phyloP scores from a whole-genome alignment of 1,284 basidiomycete species.

The Rugosomyces carneus region DNA sequence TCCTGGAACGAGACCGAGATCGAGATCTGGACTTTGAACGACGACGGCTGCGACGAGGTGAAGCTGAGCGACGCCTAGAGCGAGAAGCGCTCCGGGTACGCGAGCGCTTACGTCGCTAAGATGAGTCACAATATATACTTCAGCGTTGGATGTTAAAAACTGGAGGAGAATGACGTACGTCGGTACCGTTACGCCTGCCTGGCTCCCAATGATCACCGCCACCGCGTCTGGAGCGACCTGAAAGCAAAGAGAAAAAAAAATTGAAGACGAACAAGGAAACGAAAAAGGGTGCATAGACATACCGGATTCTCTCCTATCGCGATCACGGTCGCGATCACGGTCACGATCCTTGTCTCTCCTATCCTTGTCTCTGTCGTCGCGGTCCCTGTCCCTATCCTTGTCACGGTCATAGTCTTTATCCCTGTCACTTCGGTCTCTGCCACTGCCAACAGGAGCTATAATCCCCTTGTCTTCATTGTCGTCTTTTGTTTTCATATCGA shows the following conservation, averaged over 20 bases:
- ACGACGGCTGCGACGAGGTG: conserved; percentile 55
- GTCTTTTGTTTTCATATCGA: conserved; percentile 73
- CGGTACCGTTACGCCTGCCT: conserved; percentile 53
- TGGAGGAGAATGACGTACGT: conserved; percentile 36
- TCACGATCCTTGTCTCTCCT: conserved; percentile 19
- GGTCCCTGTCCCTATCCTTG: conserved; percentile 32
- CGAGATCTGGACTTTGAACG: conserved; percentile 47
- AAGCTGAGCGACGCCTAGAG: conserved; percentile 60
- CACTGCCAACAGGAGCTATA: conserved; percentile 28
- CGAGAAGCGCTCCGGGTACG: conserved; percentile 55
- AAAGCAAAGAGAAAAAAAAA: conserved; percentile 2
- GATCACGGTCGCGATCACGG: conserved; percentile 27
- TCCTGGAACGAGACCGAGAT: conserved; percentile 49
- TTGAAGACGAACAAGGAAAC: no score
- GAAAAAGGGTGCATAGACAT: conserved; percentile 15
- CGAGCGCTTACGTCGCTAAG: conserved; percentile 41
- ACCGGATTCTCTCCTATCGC: conserved; percentile 55
- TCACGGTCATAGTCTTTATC: conserved; percentile 39
- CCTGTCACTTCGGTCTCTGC: conserved; percentile 42
- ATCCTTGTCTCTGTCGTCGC: conserved; percentile 29
- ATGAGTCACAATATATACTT: no score
- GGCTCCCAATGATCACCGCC: conserved; percentile 86
- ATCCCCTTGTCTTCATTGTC: conserved; percentile 54
- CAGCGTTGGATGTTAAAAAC: conserved; percentile 3
- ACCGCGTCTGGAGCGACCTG: conserved; percentile 37